A percentile compares a stretch with the other conserved stretches of the same genome.
Evolutionary conservation across 2,329 filamentous ascomycete species (phyloP).

Genomic region (Eurotiales sp.): DNA sequence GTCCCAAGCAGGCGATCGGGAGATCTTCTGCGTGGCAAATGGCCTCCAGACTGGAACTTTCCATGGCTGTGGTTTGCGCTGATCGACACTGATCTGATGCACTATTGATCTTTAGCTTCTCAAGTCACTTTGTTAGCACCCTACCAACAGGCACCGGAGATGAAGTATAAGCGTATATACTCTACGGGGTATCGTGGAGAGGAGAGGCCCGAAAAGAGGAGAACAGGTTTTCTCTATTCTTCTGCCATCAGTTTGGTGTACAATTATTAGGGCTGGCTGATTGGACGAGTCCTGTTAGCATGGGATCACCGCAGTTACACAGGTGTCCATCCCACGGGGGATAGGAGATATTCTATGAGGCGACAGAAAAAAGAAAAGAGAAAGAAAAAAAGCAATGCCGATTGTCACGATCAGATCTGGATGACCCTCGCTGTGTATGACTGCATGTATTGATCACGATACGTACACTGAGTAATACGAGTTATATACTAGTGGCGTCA

Average conservation of each 20-base stretch:
- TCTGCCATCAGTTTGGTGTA: neutral
- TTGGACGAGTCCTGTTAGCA: neutral
- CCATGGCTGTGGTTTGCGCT: neutral
- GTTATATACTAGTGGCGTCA: neutral
- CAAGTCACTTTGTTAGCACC: neutral
- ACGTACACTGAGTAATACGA: neutral
- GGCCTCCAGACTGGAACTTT: neutral
- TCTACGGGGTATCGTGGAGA: no score
- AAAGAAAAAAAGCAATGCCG: neutral
- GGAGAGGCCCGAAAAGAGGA: no score
- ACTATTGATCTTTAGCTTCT: constrained; percentile 15
- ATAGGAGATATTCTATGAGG: neutral
- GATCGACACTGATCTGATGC: constrained; percentile 14
- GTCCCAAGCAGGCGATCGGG: neutral
- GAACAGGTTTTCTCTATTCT: neutral
- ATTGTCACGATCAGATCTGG: neutral
- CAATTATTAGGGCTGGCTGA: no score
- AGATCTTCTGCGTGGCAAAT: constrained; percentile 1
- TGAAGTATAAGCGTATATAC: neutral
- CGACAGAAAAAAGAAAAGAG: neutral
- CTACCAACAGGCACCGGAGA: no score
- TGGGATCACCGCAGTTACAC: constrained; percentile 2
- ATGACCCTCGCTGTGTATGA: neutral
- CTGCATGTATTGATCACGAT: neutral
- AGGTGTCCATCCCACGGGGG: neutral